A percentile compares a stretch with the other conserved stretches of the same genome.
These are phyloP conservation scores for Starmera caribaea DNA, from an alignment of 805 yeast genomes.

Conservation along the genomic window DNA sequence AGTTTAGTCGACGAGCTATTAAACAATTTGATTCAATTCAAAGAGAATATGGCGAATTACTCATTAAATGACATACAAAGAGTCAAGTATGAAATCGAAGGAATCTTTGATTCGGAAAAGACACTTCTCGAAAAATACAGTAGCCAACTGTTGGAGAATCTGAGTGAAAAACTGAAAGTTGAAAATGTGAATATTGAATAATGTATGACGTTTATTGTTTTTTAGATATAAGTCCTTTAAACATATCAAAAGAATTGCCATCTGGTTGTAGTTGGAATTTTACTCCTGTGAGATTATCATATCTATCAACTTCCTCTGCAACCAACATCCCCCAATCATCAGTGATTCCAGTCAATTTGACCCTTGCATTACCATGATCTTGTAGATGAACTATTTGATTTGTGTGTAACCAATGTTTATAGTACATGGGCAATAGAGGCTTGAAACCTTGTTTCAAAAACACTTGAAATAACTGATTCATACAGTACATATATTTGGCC, in stretches of 20 bases:
- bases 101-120: constrained; percentile 13
- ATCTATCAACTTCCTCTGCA: constrained; percentile 54
- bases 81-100: constrained; percentile 16
- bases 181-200: too few relatives aligned
- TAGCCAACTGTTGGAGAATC: not conserved
- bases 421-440: constrained; percentile 62
- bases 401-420: constrained; percentile 78
- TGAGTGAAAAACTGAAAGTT: too few relatives aligned
- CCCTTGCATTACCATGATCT: constrained; percentile 40
- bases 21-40: constrained; percentile 7
- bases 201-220: constrained; percentile 19
- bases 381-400: constrained; percentile 64
- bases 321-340: constrained; percentile 74
- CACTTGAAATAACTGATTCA: constrained; percentile 50
- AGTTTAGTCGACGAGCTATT: constrained; percentile 9
- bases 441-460: constrained; percentile 59
- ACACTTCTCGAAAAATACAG: constrained; percentile 30
- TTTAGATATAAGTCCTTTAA: constrained; percentile 73
- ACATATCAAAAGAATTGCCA: constrained; percentile 95
- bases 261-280: constrained; percentile 81
- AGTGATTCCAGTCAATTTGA: constrained; percentile 73
- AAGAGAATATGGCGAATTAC: constrained; percentile 11
- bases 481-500: constrained; percentile 58
- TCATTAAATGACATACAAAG: constrained; percentile 11
- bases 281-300: constrained; percentile 40